These are phyloP conservation scores for Podospora pseudoanserina DNA, from an alignment of 495 filamentous ascomycete genomes.

Conservation along the genomic window DNA sequence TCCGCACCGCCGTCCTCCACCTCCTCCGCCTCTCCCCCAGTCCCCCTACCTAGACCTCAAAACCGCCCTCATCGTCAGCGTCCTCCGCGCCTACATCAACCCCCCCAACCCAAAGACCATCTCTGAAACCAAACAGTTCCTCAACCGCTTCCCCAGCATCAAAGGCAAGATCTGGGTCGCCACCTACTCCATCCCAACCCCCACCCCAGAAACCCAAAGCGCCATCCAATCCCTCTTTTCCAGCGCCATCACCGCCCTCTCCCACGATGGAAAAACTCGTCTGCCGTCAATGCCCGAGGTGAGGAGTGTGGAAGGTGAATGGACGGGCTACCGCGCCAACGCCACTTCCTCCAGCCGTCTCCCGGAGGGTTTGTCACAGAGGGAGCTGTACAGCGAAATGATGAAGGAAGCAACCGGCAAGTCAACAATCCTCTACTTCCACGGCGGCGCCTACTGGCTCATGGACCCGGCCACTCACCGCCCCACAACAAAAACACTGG, in stretches of 20 bases:
- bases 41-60: conserved; percentile 74
- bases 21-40: conserved; percentile 59
- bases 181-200: conserved; percentile 54
- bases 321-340: conserved; percentile 69
- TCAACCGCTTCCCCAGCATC: conserved; percentile 60
- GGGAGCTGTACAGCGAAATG: conserved; percentile 66
- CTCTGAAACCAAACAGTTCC: conserved; percentile 59
- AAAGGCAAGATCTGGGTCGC: conserved; percentile 81
- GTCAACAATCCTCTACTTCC: conserved; percentile 79
- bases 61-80: conserved; percentile 66
- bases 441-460: conserved; percentile 82
- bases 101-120: conserved; percentile 46
- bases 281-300: conserved; percentile 52
- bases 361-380: conserved; percentile 57
- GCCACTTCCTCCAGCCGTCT: conserved; percentile 54
- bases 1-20: conserved; percentile 66
- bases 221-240: conserved; percentile 57
- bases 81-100: conserved; percentile 62
- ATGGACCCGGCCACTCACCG: conserved; percentile 72
- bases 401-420: conserved; percentile 64
- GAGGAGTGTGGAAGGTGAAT: conserved; percentile 71
- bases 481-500: conserved; percentile 43
- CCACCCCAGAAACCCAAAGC: conserved; percentile 49
- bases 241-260: conserved; percentile 63
- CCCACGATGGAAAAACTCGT: conserved; percentile 37